These are phyloP conservation scores for Salix brachista DNA, from an alignment of 345 rosid genomes.

Conservation along the genomic window DNA sequence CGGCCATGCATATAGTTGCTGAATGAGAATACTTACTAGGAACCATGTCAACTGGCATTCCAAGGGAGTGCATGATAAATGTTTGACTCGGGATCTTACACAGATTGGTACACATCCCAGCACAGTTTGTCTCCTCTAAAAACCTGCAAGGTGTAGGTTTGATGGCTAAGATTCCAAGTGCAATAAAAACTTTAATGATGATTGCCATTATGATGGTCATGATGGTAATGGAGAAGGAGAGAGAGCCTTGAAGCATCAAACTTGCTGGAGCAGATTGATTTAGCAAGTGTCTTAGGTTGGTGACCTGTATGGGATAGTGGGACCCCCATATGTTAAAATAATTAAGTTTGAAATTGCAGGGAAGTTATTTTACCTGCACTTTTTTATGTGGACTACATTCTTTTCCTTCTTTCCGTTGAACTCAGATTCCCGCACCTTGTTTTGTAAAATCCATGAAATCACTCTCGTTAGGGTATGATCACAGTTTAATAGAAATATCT, in stretches of 20 bases:
- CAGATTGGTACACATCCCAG: constrained; percentile 86
- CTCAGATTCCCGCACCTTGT: constrained; percentile 74
- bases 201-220: constrained; percentile 20
- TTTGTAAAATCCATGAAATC: constrained; percentile 1
- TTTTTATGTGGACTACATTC: constrained; percentile 73
- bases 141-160: constrained; percentile 43
- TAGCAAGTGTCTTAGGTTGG: constrained; percentile 28
- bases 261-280: constrained; percentile 39
- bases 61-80: constrained; percentile 71
- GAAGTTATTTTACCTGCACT: constrained; percentile 69
- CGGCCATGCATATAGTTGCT: not conserved
- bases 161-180: constrained; percentile 22
- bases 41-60: constrained; percentile 85
- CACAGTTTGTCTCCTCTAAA: constrained; percentile 77
- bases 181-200: constrained; percentile 13
- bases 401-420: constrained; percentile 66
- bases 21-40: constrained; percentile 55
- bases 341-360: not conserved
- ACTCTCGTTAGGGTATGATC: not conserved
- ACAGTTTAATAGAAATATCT: not conserved
- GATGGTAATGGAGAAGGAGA: constrained; percentile 25
- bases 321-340: constrained; percentile 11
- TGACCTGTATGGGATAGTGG: constrained; percentile 11
- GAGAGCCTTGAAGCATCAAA: constrained; percentile 25
- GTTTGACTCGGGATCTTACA: constrained; percentile 77